These are phyloP conservation scores for Chernovozyma aurita DNA, from an alignment of 1,139 yeast genomes.

Conservation along the genomic window DNA sequence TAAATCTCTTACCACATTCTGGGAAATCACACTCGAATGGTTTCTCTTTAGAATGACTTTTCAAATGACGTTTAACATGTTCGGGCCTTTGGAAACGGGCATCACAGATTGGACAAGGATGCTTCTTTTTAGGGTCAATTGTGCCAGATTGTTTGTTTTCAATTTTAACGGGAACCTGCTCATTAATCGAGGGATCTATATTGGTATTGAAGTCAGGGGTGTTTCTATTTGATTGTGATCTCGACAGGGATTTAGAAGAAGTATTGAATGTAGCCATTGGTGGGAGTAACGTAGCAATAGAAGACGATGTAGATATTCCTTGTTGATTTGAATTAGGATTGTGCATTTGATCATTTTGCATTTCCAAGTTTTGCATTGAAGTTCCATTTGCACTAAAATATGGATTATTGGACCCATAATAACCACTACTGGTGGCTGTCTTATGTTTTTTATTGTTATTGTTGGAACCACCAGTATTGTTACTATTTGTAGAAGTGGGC, in stretches of 20 bases:
- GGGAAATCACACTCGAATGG: slow-evolving; percentile 74
- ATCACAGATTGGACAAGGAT: slow-evolving; percentile 74
- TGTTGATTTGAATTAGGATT: slow-evolving; percentile 3
- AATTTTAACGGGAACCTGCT: slow-evolving; percentile 3
- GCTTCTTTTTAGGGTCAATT: slow-evolving; percentile 59
- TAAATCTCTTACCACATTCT: slow-evolving; percentile 76
- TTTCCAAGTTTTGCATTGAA: not conserved
- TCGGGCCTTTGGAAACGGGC: slow-evolving; percentile 83
- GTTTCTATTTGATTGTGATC: not conserved
- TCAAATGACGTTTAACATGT: slow-evolving; percentile 85
- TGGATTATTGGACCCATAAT: not conserved
- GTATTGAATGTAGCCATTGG: slow-evolving; percentile 35
- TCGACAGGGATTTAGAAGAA: slow-evolving; percentile 5
- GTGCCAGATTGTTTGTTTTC: slow-evolving; percentile 8
- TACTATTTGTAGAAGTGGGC: too few species aligned
- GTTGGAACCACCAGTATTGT: not conserved
- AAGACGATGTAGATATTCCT: not conserved
- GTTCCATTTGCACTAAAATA: not conserved
- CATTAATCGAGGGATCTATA: not conserved
- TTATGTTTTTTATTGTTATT: not conserved
- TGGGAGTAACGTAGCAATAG: slow-evolving; percentile 22
- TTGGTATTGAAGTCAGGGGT: slow-evolving; percentile 4
- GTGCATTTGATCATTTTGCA: slow-evolving; percentile 4
- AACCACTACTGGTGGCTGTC: not conserved
- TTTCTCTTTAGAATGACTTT: slow-evolving; percentile 83